phyloP scores from a whole-genome alignment of 208 protist species.

The Trypanosoma scelopori region DNA sequence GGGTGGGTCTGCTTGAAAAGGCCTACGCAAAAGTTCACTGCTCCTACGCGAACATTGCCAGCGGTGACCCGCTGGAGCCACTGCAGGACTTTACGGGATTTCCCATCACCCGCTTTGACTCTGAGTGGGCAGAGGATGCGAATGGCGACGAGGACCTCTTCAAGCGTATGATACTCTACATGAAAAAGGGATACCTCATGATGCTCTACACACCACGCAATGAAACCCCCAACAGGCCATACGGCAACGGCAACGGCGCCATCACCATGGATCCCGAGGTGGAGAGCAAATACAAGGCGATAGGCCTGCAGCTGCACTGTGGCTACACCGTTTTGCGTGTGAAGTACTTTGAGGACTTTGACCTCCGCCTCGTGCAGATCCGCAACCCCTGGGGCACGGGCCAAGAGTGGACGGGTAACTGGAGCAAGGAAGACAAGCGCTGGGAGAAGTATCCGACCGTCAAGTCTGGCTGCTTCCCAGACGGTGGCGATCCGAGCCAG shows the following conservation, averaged over 20 bases:
- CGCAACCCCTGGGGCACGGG: slow-evolving; percentile 78
- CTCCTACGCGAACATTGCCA: slow-evolving; percentile 78
- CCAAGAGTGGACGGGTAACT: slow-evolving; percentile 67
- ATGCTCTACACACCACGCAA: slow-evolving; percentile 67
- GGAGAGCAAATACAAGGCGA: slow-evolving; percentile 50
- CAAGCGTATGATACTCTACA: slow-evolving; percentile 49
- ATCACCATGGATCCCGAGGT: slow-evolving; percentile 38
- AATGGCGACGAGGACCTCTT: slow-evolving; percentile 53
- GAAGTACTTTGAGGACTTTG: slow-evolving; percentile 52
- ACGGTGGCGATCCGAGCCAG: slow-evolving; percentile 37
- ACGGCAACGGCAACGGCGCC: slow-evolving; percentile 36
- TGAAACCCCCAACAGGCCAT: slow-evolving; percentile 35
- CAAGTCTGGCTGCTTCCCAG: slow-evolving; percentile 40
- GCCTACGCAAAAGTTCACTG: slow-evolving; percentile 86
- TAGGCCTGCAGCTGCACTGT: slow-evolving; percentile 63
- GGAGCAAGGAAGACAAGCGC: slow-evolving; percentile 54
- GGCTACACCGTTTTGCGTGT: slow-evolving; percentile 62
- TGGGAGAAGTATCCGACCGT: slow-evolving; percentile 74
- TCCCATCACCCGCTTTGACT: slow-evolving; percentile 65
- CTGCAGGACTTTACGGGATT: slow-evolving; percentile 80
- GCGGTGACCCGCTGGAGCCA: slow-evolving; percentile 72
- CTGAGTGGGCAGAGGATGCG: slow-evolving; percentile 45
- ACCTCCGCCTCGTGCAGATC: slow-evolving; percentile 63
- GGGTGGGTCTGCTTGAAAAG: slow-evolving; percentile 84
- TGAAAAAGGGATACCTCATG: slow-evolving; percentile 46